These are phyloP conservation scores for Ophiostoma angusticollis DNA, from an alignment of 2,329 filamentous ascomycete genomes.

Conservation along the genomic window DNA sequence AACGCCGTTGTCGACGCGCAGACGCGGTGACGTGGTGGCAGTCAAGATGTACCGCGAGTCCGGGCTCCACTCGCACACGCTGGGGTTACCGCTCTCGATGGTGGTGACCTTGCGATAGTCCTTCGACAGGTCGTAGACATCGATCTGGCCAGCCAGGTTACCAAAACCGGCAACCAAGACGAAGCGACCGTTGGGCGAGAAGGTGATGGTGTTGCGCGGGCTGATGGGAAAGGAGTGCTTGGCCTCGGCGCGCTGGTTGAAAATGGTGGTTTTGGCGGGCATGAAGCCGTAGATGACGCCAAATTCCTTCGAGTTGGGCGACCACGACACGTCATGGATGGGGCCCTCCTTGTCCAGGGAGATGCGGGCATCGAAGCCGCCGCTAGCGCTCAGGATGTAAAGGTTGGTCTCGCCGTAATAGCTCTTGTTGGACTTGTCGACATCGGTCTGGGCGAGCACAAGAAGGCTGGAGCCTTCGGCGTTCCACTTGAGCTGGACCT, in stretches of 20 bases:
- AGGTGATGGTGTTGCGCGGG: constrained; percentile 88
- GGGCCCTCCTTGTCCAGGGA: constrained; percentile 92
- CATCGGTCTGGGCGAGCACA: constrained; percentile 92
- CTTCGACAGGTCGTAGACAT: constrained; percentile 92
- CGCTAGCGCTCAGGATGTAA: constrained; percentile 85
- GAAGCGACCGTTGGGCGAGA: constrained; percentile 87
- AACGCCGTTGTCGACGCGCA: constrained; percentile 92
- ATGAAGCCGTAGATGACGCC: constrained; percentile 96
- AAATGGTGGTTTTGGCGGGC: constrained; percentile 98
- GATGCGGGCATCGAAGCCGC: constrained; percentile 83
- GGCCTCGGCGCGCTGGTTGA: constrained; percentile 75
- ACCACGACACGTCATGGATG: constrained; percentile 95
- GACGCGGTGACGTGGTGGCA: constrained; percentile 88
- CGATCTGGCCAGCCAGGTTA: constrained; percentile 93
- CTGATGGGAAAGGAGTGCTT: constrained; percentile 76
- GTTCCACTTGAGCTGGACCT: constrained; percentile 98
- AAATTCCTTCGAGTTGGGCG: constrained; percentile 93
- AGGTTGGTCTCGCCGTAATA: constrained; percentile 98
- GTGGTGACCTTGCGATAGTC: constrained; percentile 86
- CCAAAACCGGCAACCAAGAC: constrained; percentile 92
- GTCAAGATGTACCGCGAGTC: constrained; percentile 94
- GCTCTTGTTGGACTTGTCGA: constrained; percentile 96
- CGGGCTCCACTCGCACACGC: constrained; percentile 93
- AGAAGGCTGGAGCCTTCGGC: constrained; percentile 79
- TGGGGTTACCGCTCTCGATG: constrained; percentile 90